Evolutionary conservation across 208 protist species (phyloP).

Genomic region (Leishmania aethiopica): DNA sequence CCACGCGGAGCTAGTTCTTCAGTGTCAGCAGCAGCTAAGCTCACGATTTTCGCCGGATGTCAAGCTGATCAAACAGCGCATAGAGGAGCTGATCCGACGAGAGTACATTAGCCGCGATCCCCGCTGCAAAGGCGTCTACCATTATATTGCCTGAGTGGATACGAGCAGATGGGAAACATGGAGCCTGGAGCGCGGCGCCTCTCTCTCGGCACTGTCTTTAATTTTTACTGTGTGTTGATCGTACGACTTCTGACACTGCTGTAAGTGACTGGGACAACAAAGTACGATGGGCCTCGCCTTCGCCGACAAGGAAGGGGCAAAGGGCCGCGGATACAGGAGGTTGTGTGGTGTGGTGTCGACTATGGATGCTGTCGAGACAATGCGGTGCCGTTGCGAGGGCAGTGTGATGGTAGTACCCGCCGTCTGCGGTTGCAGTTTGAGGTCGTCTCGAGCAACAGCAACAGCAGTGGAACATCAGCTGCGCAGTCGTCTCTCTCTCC

Average conservation of each 20-base stretch:
- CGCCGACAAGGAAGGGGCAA: neutral
- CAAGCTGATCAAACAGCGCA: slow-evolving; percentile 82
- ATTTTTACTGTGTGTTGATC: neutral
- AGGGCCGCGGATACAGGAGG: neutral
- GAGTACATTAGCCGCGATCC: slow-evolving; percentile 82
- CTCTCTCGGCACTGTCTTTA: neutral
- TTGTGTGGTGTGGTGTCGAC: neutral
- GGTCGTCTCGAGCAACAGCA: neutral
- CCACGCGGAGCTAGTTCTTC: slow-evolving; percentile 70
- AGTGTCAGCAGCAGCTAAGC: slow-evolving; percentile 75
- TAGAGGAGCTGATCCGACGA: slow-evolving; percentile 86
- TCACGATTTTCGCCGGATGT: slow-evolving; percentile 66
- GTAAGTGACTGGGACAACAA: neutral
- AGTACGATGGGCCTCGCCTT: neutral
- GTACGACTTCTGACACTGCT: neutral
- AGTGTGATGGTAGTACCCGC: neutral
- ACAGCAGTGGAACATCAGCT: too few relatives aligned
- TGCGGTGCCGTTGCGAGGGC: neutral
- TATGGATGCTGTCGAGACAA: neutral
- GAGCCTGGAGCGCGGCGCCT: neutral
- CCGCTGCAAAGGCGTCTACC: slow-evolving; percentile 57
- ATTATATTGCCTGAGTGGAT: slow-evolving; percentile 66
- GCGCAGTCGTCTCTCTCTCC: neutral
- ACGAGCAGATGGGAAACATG: neutral
- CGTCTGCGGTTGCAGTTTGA: neutral